Conservation (phyloP, 169 alveolate genomes). For the Sarcocystis neurona region DNA sequence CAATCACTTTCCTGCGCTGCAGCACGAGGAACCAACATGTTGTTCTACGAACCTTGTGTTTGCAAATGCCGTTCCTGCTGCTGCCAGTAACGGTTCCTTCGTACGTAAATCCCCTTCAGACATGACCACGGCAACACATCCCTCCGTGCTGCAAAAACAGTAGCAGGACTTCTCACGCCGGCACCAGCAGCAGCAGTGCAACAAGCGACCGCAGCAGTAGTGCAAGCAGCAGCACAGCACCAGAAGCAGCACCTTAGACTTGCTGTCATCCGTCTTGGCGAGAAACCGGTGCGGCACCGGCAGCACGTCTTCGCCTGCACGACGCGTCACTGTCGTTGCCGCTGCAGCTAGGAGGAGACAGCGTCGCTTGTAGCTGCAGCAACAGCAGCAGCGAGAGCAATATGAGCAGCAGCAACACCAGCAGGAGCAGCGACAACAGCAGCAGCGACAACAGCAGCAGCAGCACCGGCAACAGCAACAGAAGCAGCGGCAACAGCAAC, state of each 20-base stretch:
- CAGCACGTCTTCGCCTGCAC: not conserved
- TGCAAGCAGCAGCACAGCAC: not conserved
- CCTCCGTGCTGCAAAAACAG: not conserved
- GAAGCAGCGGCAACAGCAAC: not conserved
- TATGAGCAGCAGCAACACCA: not conserved
- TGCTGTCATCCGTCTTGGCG: not conserved
- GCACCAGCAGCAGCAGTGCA: slow-evolving; percentile 33
- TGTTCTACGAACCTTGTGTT: too few species aligned
- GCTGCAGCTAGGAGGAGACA: not conserved
- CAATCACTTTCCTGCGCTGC: too few species aligned
- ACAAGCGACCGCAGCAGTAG: not conserved
- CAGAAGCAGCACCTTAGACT: slow-evolving; percentile 5
- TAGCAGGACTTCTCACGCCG: not conserved
- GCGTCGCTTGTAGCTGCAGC: slow-evolving; percentile 2
- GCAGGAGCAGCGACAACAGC: slow-evolving; percentile 13
- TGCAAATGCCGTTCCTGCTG: too few species aligned
- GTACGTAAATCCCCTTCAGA: too few species aligned
- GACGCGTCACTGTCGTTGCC: not conserved
- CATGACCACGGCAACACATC: not conserved
- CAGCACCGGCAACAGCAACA: slow-evolving; percentile 11
- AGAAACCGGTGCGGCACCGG: not conserved
- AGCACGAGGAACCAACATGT: too few species aligned
- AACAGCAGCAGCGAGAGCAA: not conserved
- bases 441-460: not conserved
- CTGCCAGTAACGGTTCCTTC: too few species aligned